phyloP scores from a whole-genome alignment of 768 basidiomycete species.

The Tricholoma bakamatsutake region DNA sequence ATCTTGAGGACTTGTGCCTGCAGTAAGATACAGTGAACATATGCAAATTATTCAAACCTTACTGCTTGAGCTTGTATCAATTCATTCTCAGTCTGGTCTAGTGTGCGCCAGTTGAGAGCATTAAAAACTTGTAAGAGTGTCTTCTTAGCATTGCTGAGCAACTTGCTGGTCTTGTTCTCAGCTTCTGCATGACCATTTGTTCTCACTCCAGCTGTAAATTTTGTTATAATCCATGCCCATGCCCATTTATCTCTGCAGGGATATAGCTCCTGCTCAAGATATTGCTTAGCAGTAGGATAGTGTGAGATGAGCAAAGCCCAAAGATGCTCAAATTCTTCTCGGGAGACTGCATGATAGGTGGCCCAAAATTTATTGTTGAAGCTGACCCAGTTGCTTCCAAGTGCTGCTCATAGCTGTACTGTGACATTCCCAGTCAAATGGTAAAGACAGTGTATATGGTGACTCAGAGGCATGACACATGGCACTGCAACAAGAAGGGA shows the following conservation, averaged over 20 bases:
- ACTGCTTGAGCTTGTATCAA: too few relatives aligned
- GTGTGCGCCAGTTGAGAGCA: slow-evolving; percentile 15
- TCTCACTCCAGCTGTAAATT: slow-evolving; percentile 27
- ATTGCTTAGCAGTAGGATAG: too few relatives aligned
- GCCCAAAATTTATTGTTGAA: slow-evolving; percentile 25
- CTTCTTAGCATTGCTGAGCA: slow-evolving; percentile 16
- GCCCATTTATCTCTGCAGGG: too few relatives aligned
- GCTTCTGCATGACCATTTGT: slow-evolving; percentile 27
- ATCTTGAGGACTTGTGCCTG: too few relatives aligned
- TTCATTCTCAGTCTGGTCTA: slow-evolving; percentile 5
- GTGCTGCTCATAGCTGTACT: slow-evolving; percentile 10
- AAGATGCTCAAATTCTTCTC: slow-evolving; percentile 20
- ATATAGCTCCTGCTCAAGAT: too few relatives aligned
- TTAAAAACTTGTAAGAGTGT: slow-evolving; percentile 16
- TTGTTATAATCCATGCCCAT: slow-evolving; percentile 21
- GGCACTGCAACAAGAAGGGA: slow-evolving; percentile 7
- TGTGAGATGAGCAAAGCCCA: slow-evolving; percentile 15
- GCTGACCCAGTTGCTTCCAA: slow-evolving; percentile 12
- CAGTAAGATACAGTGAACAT: too few relatives aligned
- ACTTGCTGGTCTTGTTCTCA: slow-evolving; percentile 20
- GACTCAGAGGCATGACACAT: slow-evolving; percentile 2
- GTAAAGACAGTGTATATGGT: slow-evolving; percentile 11
- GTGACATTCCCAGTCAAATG: slow-evolving; percentile 13
- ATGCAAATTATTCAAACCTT: too few relatives aligned
- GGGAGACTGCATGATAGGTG: too few relatives aligned